Base-by-base conservation (phyloP, 1,139 yeast genomes). In the Chernovozyma aurita region DNA sequence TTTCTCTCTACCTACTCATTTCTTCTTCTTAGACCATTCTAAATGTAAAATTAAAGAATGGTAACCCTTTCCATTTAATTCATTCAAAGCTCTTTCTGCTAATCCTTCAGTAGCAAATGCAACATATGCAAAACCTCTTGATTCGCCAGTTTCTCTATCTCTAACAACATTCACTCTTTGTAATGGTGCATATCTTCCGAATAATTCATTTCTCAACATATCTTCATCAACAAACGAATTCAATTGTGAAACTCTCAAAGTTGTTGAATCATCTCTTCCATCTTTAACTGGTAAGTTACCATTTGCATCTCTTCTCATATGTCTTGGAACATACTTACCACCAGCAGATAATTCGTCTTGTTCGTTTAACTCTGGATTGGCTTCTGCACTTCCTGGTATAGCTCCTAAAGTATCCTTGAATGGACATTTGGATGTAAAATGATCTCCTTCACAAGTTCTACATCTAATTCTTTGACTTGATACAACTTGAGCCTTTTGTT, bases 91-190 rank as follows among this genome's bases (percentile, higher is more conserved):
- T 48, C 61, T 64, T 63, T 85, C 83, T 33, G 97, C 98, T 50
- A 69, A 70, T 39, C 63, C 61, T 54, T 78, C 82, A 42, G 81
- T 70, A 34, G 74, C 76, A 64, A 85, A 90, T 40, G 94, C 83
- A 47, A 90, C 95, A 61, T 87, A 92, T n/a, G 98, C 98, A 63
- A 90, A 81, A 50, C 99, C 99, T 69, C 92, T 84, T 39, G 95
- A 85, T 61, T 84, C 84, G 45, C 95, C 95, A 24, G 97, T 92
- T 52, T 85, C 95, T 67, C 88, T 84, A 69, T 90, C 87, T 68
- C 87, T 83, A 44, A 88, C 92, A 46, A 92, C 73, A 48, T 84
- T 83, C 48, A 85, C 86, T 67, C 96, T 82, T 50, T 77, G 80
- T 50, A 88, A 74, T 43, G 80, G 79, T 46, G 88, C 95, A 56